phyloP scores from a whole-genome alignment of 495 filamentous ascomycete genomes.

The Penicillium macrosclerotiorum region DNA sequence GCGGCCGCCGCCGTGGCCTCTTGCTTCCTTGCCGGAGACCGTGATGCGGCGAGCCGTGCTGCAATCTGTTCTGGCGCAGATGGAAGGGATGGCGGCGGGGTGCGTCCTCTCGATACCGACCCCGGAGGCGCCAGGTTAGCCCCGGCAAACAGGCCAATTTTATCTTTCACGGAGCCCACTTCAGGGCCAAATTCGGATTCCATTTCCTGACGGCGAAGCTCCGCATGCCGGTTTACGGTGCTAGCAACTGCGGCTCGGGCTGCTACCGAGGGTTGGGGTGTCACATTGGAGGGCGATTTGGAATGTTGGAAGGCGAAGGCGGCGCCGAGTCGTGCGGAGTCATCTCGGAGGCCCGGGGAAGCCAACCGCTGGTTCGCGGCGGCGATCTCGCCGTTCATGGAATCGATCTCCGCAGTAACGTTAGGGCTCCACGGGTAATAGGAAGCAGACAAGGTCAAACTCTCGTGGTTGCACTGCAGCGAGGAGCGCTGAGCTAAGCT shows the following conservation, averaged over 20 bases:
- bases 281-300: slow-evolving; percentile 17
- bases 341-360: slow-evolving; percentile 24
- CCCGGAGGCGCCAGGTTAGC: slow-evolving; percentile 14
- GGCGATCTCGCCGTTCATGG: slow-evolving; percentile 36
- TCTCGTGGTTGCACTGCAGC: slow-evolving; percentile 10
- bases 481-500: background rate
- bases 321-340: slow-evolving; percentile 39
- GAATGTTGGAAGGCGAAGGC: slow-evolving; percentile 34
- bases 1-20: slow-evolving; percentile 2
- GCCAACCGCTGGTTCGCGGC: slow-evolving; percentile 32
- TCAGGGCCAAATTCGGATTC: slow-evolving; percentile 33
- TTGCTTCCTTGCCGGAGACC: slow-evolving; percentile 20
- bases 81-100: slow-evolving; percentile 14
- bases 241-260: slow-evolving; percentile 19
- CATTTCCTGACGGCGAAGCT: slow-evolving; percentile 9
- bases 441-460: background rate
- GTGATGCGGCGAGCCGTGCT: slow-evolving; percentile 36
- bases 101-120: slow-evolving; percentile 10
- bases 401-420: slow-evolving; percentile 10
- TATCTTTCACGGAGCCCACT: slow-evolving; percentile 42
- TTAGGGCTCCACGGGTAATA: background rate
- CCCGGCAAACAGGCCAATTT: slow-evolving; percentile 36
- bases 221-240: slow-evolving; percentile 18
- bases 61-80: slow-evolving; percentile 33
- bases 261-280: slow-evolving; percentile 10